Base-by-base conservation (phyloP, 2,329 filamentous ascomycete species). In the Aphanoascus verrucosus region DNA sequence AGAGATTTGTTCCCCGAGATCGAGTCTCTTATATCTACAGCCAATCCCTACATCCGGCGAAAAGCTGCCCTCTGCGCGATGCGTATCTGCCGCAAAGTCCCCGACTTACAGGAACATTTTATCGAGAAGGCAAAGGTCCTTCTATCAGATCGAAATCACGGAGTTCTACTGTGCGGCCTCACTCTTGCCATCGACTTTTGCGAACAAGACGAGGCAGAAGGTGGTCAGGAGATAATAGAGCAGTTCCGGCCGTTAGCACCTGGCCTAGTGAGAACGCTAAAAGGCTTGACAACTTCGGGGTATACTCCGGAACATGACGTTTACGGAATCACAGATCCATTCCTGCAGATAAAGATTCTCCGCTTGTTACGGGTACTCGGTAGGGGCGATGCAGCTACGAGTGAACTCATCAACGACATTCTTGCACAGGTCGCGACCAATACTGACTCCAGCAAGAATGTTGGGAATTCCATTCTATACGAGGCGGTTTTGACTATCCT, bases 31-130 rank as follows among this genome's bases (percentile, higher is more conserved):
- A 76, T 98, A 59, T 86, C 89, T 41, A 96, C 90, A 47, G 85
- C 89, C 51, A 98, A 98, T 69, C 93, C 93, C n/a, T 98, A 98
- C 68, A 96, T 98, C 66, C 82, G 93, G 62, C 82, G 93, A 62
- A 98, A 98, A 75, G 93, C 93, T 15, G 93, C 93, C 3, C 79
- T 98, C n/a, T 98, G 93, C 72, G 93, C 93, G 49, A 98, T 98
- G 93, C 82, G 90, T 60, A 96, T 98, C 77, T 96, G 90, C 73
- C 85, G 89, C 63, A 98, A 98, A 71, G 93, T 98, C 9, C 93
- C 94, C 5, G 93, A 98, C 68, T 74, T 98, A 52, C 88, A 95
- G 70, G 94, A 98, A 69, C 90, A 98, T 71, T 98, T 98, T 65
- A 68, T 96, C 55, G 93, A 98, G 57, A 97, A 97, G 69, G 87